Percentiles rank a stretch among this genome's conserved stretches.
Evolutionary conservation across 2,329 filamentous ascomycete genomes (phyloP).

Genomic region (Amphichorda felina): DNA sequence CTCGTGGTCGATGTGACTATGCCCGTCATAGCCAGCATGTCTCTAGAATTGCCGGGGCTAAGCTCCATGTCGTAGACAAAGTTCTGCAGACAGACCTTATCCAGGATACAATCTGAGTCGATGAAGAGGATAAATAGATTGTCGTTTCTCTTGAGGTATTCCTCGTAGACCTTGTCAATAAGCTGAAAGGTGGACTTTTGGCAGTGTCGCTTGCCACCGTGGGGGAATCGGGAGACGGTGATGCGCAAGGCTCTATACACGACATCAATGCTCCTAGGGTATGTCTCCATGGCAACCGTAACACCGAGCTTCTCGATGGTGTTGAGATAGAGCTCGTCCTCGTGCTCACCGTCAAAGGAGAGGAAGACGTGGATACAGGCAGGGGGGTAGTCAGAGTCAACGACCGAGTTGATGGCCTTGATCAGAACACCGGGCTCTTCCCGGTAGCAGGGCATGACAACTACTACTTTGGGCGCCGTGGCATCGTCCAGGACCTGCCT

Average conservation of each 20-base stretch:
- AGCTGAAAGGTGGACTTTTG: slow-evolving; percentile 89
- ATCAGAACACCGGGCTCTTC: slow-evolving; percentile 77
- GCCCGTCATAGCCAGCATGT: slow-evolving; percentile 96
- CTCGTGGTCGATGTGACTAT: slow-evolving; percentile 91
- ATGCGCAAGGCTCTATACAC: slow-evolving; percentile 72
- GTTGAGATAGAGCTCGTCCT: slow-evolving; percentile 80
- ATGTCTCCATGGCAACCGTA: slow-evolving; percentile 60
- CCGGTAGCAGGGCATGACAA: slow-evolving; percentile 95
- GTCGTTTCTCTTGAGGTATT: slow-evolving; percentile 79
- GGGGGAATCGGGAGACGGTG: slow-evolving; percentile 83
- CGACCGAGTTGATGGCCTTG: slow-evolving; percentile 80
- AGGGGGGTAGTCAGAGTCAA: slow-evolving; percentile 86
- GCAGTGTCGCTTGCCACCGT: slow-evolving; percentile 87
- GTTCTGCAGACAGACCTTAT: slow-evolving; percentile 85
- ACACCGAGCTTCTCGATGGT: slow-evolving; percentile 80
- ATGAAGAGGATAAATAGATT: slow-evolving; percentile 95
- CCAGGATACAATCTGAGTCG: slow-evolving; percentile 91
- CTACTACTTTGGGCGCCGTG: slow-evolving; percentile 84
- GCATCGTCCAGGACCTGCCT: slow-evolving; percentile 75
- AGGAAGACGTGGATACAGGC: slow-evolving; percentile 91
- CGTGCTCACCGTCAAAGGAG: slow-evolving; percentile 83
- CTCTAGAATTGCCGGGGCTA: slow-evolving; percentile 79
- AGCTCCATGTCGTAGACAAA: slow-evolving; percentile 99
- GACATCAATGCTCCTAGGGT: slow-evolving; percentile 85
- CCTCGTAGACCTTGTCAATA: slow-evolving; percentile 82